Evolutionary conservation across 192 early-diverging fungal species (phyloP).

Genomic region (Dimargaris cristalligena): DNA sequence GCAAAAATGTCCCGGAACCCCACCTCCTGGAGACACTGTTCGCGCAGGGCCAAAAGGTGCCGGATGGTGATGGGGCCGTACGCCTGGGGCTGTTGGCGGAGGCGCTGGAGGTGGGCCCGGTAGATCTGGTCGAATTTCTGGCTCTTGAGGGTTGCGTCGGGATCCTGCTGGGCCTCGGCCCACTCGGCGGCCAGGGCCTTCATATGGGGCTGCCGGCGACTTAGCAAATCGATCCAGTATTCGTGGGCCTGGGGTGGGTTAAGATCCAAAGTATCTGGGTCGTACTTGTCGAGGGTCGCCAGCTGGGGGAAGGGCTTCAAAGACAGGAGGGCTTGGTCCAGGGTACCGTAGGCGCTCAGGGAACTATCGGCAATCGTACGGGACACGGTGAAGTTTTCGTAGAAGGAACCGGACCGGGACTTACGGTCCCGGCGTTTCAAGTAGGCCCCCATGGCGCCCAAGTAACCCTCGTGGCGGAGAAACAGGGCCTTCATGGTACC

Average conservation of each 20-base stretch:
- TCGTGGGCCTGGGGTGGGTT: conserved; percentile 32
- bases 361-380: conserved; percentile 34
- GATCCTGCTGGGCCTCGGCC: conserved; percentile 16
- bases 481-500: conserved; percentile 88
- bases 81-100: conserved; percentile 48
- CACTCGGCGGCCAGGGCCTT: conserved; percentile 39
- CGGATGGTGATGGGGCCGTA: conserved; percentile 60
- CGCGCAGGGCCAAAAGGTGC: conserved; percentile 51
- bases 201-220: conserved; percentile 42
- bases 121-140: conserved; percentile 47
- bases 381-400: conserved; percentile 63
- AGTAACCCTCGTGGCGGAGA: conserved; percentile 90
- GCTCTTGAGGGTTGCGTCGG: conserved; percentile 8
- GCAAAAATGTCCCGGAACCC: conserved; percentile 65
- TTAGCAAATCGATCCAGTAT: conserved; percentile 64
- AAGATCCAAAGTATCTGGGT: conserved; percentile 53
- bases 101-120: conserved; percentile 38
- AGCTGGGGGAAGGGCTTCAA: conserved; percentile 46
- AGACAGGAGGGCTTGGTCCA: conserved; percentile 37
- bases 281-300: conserved; percentile 28
- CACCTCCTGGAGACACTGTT: conserved; percentile 68
- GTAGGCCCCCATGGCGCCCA: conserved; percentile 83
- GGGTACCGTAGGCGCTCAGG: conserved; percentile 40
- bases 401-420: conserved; percentile 40
- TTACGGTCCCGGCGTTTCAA: conserved; percentile 12